Evolutionary conservation across 192 early-diverging fungal genomes (phyloP), one percentile per base, ranked within the genome.

Genomic region (Radiomyces spectabilis): DNA sequence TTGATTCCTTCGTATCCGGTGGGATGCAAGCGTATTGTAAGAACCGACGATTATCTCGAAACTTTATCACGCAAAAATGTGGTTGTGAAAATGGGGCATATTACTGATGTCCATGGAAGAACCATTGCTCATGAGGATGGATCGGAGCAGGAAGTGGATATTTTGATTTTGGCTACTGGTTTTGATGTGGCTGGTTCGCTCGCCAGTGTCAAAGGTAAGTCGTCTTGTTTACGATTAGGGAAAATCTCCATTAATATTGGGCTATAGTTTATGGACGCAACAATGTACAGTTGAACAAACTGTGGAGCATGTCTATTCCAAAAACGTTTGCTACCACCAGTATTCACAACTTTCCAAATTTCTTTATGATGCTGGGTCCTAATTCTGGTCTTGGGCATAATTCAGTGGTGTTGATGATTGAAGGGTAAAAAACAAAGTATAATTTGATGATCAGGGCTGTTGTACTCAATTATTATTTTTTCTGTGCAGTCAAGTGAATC

Each of bases 321-420:
- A 49, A 50, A 19, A 59, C 57, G 1, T 66, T 54, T 54, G 66
- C 72, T 26, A 74, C 71, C 7, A 59, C 70, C 1, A 66, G 65
- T n/a, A 41, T 61, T 30, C 44, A 66, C 33, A 71, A 71, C 5
- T 77, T 73, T 24, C 81, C 81, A 8, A 83, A 83, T 53, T 34
- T 77, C 15, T 84, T 78, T 49, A 32, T 71, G n/a, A 35, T 81
- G 44, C 59, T 81, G 1, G 82, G 77, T 32, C 77, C 79, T 21
- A 49, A 69, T 53, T 61, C 68, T 37, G 77, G 68, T 9, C 51
- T 81, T 2, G 77, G 74, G n/a, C 81, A 80, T 35, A 69, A 69
- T 26, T 73, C 69, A 38, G 64, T 66, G 0, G 40, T 66, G 19
- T 21, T 52, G 9, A 55, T 66, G 51, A 29, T 25, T 24, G 64